A percentile compares a stretch with the other conserved stretches of the same genome.
Conservation (phyloP, 768 basidiomycete species). For the Gymnopilus junonius region DNA sequence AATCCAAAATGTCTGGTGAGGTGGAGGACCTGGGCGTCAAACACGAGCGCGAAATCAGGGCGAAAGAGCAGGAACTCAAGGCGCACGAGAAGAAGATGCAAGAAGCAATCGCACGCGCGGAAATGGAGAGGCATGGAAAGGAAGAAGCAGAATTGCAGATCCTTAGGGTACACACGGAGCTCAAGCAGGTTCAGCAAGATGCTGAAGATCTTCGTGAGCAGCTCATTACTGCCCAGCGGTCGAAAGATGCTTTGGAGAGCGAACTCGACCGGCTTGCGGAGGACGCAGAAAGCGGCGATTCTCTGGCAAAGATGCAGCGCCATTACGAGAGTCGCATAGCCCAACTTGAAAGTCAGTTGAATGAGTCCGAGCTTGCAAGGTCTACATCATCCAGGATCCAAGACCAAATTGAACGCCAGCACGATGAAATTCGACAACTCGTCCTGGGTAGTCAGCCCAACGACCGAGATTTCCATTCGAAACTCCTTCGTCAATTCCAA, state of each 20-base stretch:
- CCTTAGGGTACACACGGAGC: constrained; percentile 62
- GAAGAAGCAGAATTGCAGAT: constrained; percentile 68
- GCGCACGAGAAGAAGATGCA: constrained; percentile 64
- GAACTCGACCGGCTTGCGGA: constrained; percentile 72
- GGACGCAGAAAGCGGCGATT: constrained; percentile 55
- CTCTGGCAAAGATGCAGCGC: constrained; percentile 62
- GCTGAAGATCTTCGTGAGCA: constrained; percentile 59
- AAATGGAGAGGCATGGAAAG: constrained; percentile 68
- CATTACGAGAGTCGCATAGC: constrained; percentile 67
- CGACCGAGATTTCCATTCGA: constrained; percentile 64
- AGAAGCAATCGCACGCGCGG: constrained; percentile 60
- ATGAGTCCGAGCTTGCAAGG: constrained; percentile 57
- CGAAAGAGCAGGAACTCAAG: constrained; percentile 69
- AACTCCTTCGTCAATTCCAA: constrained; percentile 66
- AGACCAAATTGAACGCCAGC: constrained; percentile 67
- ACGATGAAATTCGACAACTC: constrained; percentile 72
- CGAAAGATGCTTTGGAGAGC: constrained; percentile 67
- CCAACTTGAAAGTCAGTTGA: constrained; percentile 64
- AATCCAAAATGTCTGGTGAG: constrained; percentile 72
- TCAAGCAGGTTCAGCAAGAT: constrained; percentile 60
- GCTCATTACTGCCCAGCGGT: constrained; percentile 54
- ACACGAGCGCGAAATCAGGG: constrained; percentile 70
- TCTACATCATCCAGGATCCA: constrained; percentile 57
- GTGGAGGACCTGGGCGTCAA: constrained; percentile 82
- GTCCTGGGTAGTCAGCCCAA: constrained; percentile 59